Evolutionary conservation across 768 basidiomycete species (phyloP).

Genomic region (Dentipellis sp.): DNA sequence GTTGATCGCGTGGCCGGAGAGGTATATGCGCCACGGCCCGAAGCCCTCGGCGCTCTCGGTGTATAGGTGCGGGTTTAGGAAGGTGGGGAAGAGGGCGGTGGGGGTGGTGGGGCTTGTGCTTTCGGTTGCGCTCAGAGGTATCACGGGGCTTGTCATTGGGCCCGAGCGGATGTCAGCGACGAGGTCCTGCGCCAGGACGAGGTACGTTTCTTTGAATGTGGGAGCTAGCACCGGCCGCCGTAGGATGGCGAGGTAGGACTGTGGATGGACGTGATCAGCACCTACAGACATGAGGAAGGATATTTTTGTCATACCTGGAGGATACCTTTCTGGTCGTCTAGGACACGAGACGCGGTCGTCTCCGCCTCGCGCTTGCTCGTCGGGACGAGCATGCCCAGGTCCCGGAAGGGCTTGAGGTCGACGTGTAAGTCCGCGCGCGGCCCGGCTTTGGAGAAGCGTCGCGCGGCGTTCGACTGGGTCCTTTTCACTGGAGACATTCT

Average conservation of each 20-base stretch:
- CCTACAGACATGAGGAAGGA: not conserved
- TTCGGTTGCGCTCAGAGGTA: not conserved
- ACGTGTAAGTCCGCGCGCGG: not conserved
- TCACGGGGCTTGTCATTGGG: not conserved
- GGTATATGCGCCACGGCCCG: not conserved
- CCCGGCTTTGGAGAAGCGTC: not conserved
- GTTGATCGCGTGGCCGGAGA: not conserved
- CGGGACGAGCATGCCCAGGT: not conserved
- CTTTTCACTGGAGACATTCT: not conserved
- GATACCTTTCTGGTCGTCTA: not conserved
- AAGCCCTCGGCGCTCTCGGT: not conserved
- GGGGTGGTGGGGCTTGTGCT: not conserved
- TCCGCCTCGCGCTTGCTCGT: not conserved
- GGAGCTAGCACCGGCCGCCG: not conserved
- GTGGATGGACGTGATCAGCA: not conserved
- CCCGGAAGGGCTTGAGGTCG: not conserved
- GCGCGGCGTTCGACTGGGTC: not conserved
- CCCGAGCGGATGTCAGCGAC: not conserved
- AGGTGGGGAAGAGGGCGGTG: not conserved
- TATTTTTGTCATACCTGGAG: not conserved
- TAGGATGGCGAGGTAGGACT: not conserved
- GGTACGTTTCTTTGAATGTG: not conserved
- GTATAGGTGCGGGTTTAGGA: not conserved
- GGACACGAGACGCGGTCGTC: not conserved
- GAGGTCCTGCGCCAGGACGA: not conserved